A percentile compares a stretch with the other conserved stretches of the same genome.
Conservation (phyloP, 1,284 basidiomycete species). For the Trametes pubescens region DNA sequence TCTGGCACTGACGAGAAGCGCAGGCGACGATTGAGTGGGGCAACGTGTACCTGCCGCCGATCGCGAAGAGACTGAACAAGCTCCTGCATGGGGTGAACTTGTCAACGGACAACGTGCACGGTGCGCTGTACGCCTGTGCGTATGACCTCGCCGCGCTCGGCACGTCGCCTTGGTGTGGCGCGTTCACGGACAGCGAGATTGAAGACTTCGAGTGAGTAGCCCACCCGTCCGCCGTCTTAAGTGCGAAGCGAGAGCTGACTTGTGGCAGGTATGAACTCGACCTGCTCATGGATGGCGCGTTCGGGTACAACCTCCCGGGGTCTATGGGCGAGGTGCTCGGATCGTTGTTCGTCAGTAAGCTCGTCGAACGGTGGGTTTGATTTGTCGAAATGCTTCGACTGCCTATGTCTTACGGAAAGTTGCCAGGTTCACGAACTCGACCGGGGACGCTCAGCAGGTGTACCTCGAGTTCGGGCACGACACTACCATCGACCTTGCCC, state of each 20-base stretch:
- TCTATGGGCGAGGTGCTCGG: conserved; percentile 51
- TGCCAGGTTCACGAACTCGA: conserved; percentile 49
- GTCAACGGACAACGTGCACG: conserved; percentile 47
- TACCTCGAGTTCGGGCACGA: conserved; percentile 60
- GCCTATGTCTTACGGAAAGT: background rate
- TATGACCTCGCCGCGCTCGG: conserved; percentile 52
- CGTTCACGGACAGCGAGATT: conserved; percentile 49
- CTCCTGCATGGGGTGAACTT: conserved; percentile 46
- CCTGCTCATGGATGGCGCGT: conserved; percentile 54
- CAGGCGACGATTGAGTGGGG: conserved; percentile 49
- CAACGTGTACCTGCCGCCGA: conserved; percentile 48
- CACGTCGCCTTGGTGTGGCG: conserved; percentile 52
- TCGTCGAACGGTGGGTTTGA: conserved; percentile 50
- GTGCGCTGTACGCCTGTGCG: conserved; percentile 55
- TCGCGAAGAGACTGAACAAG: conserved; percentile 48
- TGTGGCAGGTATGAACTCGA: conserved; percentile 49
- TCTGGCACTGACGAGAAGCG: conserved; percentile 3
- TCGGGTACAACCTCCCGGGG: conserved; percentile 52
- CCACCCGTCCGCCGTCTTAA: too few relatives aligned
- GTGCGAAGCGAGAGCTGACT: background rate
- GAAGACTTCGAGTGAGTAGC: conserved; percentile 45
- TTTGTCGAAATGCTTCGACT: background rate
- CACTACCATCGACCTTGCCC: conserved; percentile 54
- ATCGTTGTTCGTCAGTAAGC: conserved; percentile 51
- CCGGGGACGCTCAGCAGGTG: conserved; percentile 43